Evolutionary conservation across 2,329 filamentous ascomycete genomes (phyloP), one percentile per base, ranked within the genome.

Genomic region (Colletotrichum graminicola): DNA sequence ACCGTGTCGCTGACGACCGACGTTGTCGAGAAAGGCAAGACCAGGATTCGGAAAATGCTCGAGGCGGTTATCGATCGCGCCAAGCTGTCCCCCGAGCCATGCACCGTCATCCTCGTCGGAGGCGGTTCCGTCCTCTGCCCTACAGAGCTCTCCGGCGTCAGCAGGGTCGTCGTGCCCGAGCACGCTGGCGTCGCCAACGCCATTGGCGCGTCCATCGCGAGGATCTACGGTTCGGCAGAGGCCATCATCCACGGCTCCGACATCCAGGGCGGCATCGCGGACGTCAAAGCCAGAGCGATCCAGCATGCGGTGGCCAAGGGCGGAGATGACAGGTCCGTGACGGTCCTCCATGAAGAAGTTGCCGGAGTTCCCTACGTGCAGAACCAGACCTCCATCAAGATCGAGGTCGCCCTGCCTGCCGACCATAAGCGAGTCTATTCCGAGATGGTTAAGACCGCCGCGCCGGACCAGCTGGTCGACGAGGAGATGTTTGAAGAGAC

Each of bases 181-280:
- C 71, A 75, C 57, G 73, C 74, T 3, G 72, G 66, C 3, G 75
- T 76, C 11, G 75, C 75, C 4, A 76, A 76, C 54, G 75, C 75
- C 7, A 66, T 76, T 5, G 75, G 75, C 49, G 75, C 75, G 8
- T 74, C 75, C 2, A 71, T 76, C 16, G 75, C 74, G 16, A 75
- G 75, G 60, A 75, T 76, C 36, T 74, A 73, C 16, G 73, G 73
- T 5, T 72, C 69, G 0, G 68, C 74, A 0, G 74, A 76, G 56
- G 72, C 67, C 21, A 76, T 76, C 41, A 67, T 76, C 23, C 65
- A 76, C 52, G 73, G 73, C 1, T 54, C 69, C 5, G 67, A 74
- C 36, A 68, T 74, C 52, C 65, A 74, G 14, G 70, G 60, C 7
- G 67, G 73, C 18, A 67, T 75, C 61, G 70, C 59, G 0, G 54